Percentiles rank a stretch among this genome's conserved stretches.
Evolutionary conservation across 2,329 filamentous ascomycete genomes (phyloP).

Genomic region (Stagonosporopsis cucurbitacearum): DNA sequence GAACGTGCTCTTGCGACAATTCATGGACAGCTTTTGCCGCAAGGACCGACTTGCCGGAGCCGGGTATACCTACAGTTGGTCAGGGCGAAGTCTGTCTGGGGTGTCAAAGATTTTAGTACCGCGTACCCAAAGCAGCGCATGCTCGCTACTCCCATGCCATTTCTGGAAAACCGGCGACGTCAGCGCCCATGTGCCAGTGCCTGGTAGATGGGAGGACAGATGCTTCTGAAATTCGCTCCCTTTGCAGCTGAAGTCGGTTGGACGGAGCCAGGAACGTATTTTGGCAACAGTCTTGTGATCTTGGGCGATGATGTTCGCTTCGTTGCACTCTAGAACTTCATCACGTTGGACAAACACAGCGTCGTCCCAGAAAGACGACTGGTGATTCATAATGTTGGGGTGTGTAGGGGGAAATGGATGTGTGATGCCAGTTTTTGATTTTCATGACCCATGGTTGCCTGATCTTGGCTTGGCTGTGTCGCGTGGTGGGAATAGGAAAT

Average conservation of each 20-base stretch:
- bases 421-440: neutral
- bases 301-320: conserved; percentile 42
- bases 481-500: too few relatives aligned
- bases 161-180: conserved; percentile 6
- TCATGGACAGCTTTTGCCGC: neutral
- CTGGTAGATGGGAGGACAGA: conserved; percentile 20
- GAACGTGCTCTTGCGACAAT: neutral
- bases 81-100: neutral
- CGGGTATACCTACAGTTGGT: conserved; percentile 40
- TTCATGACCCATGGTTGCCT: neutral
- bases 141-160: conserved; percentile 16
- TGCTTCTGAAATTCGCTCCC: conserved; percentile 27
- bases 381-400: neutral
- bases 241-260: conserved; percentile 20
- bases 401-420: neutral
- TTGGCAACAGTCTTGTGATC: conserved; percentile 20
- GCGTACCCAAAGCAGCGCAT: conserved; percentile 33
- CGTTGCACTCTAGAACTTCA: conserved; percentile 45
- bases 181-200: conserved; percentile 24
- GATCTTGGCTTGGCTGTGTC: neutral
- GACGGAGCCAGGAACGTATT: conserved; percentile 26
- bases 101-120: neutral
- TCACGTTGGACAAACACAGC: conserved; percentile 34
- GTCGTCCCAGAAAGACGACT: conserved; percentile 16
- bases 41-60: neutral